Evolutionary conservation across 192 early-diverging fungal genomes (phyloP).

Genomic region (Gamsiella multidivaricata): DNA sequence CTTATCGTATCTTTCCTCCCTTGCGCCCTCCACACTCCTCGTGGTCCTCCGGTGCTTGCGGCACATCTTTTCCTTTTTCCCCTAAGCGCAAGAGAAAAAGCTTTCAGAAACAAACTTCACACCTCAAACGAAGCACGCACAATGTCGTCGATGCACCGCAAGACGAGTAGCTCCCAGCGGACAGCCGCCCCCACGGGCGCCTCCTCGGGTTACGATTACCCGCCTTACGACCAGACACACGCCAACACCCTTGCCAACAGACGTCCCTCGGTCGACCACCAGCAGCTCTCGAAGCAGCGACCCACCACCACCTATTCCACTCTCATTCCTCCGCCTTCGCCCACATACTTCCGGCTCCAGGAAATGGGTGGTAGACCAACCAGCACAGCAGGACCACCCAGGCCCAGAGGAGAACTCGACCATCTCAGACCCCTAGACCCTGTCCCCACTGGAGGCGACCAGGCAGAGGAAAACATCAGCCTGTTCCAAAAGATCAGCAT

Average conservation of each 20-base stretch:
- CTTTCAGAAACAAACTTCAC: too few species aligned
- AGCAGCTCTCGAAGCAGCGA: slow-evolving; percentile 25
- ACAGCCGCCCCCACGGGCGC: slow-evolving; percentile 6
- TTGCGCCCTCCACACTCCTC: too few species aligned
- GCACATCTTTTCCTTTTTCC: too few species aligned
- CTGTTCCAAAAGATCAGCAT: slow-evolving; percentile 55
- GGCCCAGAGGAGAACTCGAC: slow-evolving; percentile 20
- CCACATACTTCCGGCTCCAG: slow-evolving; percentile 47
- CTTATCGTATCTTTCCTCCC: too few species aligned
- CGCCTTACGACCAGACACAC: slow-evolving; percentile 26
- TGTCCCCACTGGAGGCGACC: not conserved
- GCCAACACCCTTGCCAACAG: slow-evolving; percentile 54
- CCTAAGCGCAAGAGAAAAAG: too few species aligned
- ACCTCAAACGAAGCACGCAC: too few species aligned
- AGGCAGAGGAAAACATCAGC: slow-evolving; percentile 18
- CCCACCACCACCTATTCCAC: slow-evolving; percentile 41
- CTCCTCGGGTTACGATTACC: slow-evolving; percentile 28
- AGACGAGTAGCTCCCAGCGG: slow-evolving; percentile 13
- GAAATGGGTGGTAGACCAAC: slow-evolving; percentile 21
- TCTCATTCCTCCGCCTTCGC: slow-evolving; percentile 44
- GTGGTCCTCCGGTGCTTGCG: too few species aligned
- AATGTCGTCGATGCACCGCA: slow-evolving; percentile 19
- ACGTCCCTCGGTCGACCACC: slow-evolving; percentile 27
- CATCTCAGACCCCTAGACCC: slow-evolving; percentile 34
- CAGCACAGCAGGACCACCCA: not conserved